Evolutionary conservation across 73 alveolate genomes (phyloP), one percentile per base, ranked within the genome.

Genomic region (Tetrahymena borealis): DNA sequence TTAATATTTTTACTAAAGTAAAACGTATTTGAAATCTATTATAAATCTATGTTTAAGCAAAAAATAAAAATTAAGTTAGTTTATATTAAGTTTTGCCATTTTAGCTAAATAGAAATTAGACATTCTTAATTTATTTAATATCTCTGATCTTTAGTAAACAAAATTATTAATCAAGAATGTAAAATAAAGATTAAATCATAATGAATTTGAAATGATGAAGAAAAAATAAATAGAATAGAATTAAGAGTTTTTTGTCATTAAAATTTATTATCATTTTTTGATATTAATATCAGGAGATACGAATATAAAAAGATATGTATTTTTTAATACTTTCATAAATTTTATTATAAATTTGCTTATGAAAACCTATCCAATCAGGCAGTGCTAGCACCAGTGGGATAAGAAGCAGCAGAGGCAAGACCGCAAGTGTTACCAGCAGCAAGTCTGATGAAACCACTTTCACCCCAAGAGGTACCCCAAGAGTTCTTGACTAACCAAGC

Each of bases 391-490:
- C n/a, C 43, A 79, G 43, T 79, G 32, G 94, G 94, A 20, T 31
- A 60, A 38, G 78, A 28, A 20, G 78, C 39, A 38, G 38, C 31
- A 38, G 36, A 18, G 37, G 79, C 78, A 38, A 91, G 78, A 90
- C 95, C 95, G 43, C 95, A 93, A 93, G 95, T 93, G 78, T 93
- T 93, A 11, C 95, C 94, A 90, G 94, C 91, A n/a, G 28, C 18
- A n/a, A 94, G 38, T 35, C 78, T 39, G 39, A 94, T 94, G 78
- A 31, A 94, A n/a, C 96, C 97, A 11, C 33, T 93, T 39, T 93
- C 96, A 78, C 97, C 97, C 97, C 97, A 94, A 11, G 85, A 78
- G 33, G 96, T 3, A 18, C 96, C 94, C 97, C 97, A 94, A 10
- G 97, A 94, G 91, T 94, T 94, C 96, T 94, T 94, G 90, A 94